Conservation (phyloP, 2,329 filamentous ascomycete species). For the Colletotrichum simmondsii region DNA sequence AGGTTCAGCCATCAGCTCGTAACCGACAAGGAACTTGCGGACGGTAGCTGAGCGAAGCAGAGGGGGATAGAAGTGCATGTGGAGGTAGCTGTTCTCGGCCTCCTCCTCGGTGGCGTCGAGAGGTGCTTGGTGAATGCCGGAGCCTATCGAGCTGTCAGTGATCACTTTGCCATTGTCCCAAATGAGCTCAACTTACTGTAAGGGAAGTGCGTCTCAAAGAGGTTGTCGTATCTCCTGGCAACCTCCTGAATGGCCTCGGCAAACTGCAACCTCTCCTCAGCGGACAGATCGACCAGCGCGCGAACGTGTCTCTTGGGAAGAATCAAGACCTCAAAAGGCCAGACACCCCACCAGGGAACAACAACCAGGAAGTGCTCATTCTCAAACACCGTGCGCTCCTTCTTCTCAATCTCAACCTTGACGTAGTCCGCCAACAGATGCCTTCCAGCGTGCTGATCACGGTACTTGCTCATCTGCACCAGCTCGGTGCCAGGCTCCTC, state of each 20-base stretch:
- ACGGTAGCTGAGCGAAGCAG: conserved; percentile 92
- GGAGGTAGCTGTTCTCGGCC: conserved; percentile 87
- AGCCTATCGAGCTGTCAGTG: conserved; percentile 62
- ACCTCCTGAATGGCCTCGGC: conserved; percentile 90
- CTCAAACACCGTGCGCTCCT: conserved; percentile 88
- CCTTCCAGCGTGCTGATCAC: conserved; percentile 74
- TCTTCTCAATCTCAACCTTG: conserved; percentile 81
- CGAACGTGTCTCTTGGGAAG: conserved; percentile 86
- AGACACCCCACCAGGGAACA: conserved; percentile 97
- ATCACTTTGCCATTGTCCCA: neutral
- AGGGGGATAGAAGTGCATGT: conserved; percentile 98
- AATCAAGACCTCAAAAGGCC: conserved; percentile 96
- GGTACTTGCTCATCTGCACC: conserved; percentile 82
- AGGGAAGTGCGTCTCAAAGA: conserved; percentile 96
- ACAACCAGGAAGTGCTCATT: conserved; percentile 87
- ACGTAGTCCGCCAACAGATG: conserved; percentile 91
- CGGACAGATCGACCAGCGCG: conserved; percentile 83
- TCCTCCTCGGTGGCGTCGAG: conserved; percentile 85
- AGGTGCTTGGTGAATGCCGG: conserved; percentile 95
- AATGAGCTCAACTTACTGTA: conserved; percentile 72
- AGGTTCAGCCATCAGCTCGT: conserved; percentile 97
- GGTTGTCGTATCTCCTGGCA: conserved; percentile 91
- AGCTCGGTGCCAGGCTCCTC: conserved; percentile 89
- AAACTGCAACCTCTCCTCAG: conserved; percentile 76
- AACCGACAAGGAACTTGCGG: conserved; percentile 95